Conservation (phyloP, 2,329 filamentous ascomycete species). For the Epichloe gansuensis region DNA sequence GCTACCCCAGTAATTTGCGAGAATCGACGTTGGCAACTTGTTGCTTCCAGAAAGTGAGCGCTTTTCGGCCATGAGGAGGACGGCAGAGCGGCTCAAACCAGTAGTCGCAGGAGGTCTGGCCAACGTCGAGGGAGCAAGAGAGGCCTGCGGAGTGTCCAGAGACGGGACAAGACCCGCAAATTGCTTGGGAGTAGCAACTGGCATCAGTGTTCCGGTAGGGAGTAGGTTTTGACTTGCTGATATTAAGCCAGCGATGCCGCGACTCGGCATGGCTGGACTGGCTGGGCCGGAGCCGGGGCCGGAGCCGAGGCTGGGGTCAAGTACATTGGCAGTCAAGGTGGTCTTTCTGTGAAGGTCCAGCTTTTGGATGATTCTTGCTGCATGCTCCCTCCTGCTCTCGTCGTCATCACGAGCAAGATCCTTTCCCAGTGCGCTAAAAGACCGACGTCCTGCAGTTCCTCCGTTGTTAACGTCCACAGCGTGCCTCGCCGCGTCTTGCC, state of each 20-base stretch:
- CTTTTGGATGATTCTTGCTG: slow-evolving; percentile 82
- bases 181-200: slow-evolving; percentile 16
- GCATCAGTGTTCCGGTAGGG: slow-evolving; percentile 30
- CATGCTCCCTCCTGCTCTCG: slow-evolving; percentile 67
- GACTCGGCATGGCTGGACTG: slow-evolving; percentile 27
- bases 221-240: slow-evolving; percentile 72
- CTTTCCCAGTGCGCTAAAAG: slow-evolving; percentile 38
- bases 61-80: slow-evolving; percentile 67
- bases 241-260: slow-evolving; percentile 73
- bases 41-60: slow-evolving; percentile 54
- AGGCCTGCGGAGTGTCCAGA: slow-evolving; percentile 40
- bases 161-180: slow-evolving; percentile 21
- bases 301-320: slow-evolving; percentile 22
- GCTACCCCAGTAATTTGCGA: slow-evolving; percentile 91
- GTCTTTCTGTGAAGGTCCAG: slow-evolving; percentile 78
- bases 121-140: slow-evolving; percentile 68
- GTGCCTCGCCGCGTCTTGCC: slow-evolving; percentile 45
- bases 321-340: slow-evolving; percentile 36
- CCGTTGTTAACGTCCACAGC: slow-evolving; percentile 56
- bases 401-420: slow-evolving; percentile 50
- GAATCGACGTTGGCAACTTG: slow-evolving; percentile 67
- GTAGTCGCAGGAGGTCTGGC: slow-evolving; percentile 75
- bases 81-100: slow-evolving; percentile 73
- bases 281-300: neutral
- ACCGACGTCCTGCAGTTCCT: slow-evolving; percentile 34